Percentiles rank a stretch among this genome's conserved stretches.
phyloP scores from a whole-genome alignment of 257 asterid genomes.

The Nicotiana tomentosiformis region DNA sequence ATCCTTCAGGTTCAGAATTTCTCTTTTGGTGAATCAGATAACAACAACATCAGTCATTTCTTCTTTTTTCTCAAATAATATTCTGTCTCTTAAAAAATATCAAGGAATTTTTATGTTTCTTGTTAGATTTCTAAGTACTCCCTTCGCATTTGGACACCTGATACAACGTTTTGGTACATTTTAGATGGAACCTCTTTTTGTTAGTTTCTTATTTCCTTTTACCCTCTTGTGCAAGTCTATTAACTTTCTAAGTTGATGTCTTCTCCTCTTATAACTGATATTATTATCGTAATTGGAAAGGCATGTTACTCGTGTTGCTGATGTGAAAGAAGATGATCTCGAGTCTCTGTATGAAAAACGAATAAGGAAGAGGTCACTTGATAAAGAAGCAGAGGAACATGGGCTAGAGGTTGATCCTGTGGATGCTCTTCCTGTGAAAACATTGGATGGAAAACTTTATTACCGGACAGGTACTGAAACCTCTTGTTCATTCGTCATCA shows the following conservation, averaged over 20 bases:
- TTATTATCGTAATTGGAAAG: constrained; percentile 14
- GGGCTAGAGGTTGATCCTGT: constrained; percentile 72
- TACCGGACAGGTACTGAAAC: constrained; percentile 49
- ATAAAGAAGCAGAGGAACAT: constrained; percentile 40
- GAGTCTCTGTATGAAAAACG: constrained; percentile 69
- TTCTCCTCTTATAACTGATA: neutral
- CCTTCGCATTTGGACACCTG: neutral
- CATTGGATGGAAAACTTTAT: constrained; percentile 58
- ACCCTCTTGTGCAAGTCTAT: neutral
- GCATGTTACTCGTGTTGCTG: constrained; percentile 72
- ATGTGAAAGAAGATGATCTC: constrained; percentile 70
- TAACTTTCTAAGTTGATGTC: neutral
- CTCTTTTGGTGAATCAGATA: neutral
- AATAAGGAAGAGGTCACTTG: constrained; percentile 39
- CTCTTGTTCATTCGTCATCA: neutral
- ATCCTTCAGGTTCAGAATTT: neutral
- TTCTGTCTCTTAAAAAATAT: no score
- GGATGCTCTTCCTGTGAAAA: constrained; percentile 89
- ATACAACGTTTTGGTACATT: neutral
- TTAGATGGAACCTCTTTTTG: neutral
- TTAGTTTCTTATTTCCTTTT: neutral
- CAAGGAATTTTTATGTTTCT: neutral
- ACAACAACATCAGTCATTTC: neutral
- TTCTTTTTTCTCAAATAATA: neutral
- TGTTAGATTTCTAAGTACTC: neutral